Evolutionary conservation across 352 stramenopile species (phyloP), one percentile per base, ranked within the genome.

Genomic region (Thalassiosira exigua): DNA sequence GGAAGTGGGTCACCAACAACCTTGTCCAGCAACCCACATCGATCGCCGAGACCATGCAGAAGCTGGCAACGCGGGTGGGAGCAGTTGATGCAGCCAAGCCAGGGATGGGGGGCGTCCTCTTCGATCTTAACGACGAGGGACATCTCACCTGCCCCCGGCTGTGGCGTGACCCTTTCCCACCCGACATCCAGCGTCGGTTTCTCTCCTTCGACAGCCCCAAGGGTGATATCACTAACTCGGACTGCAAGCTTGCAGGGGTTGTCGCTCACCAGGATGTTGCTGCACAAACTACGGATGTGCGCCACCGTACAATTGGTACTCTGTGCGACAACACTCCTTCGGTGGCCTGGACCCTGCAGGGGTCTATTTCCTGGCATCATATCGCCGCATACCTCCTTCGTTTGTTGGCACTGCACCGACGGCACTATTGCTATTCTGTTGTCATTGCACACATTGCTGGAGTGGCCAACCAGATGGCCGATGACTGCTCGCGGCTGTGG

Each of bases 171-270:
- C n/a, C n/a, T n/a, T n/a, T n/a, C n/a, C n/a, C n/a, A n/a, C n/a
- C n/a, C n/a, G n/a, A n/a, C n/a, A n/a, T n/a, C n/a, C n/a, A n/a
- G n/a, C n/a, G n/a, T n/a, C n/a, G n/a, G n/a, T n/a, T n/a, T n/a
- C n/a, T n/a, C n/a, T n/a, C n/a, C n/a, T n/a, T n/a, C n/a, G n/a
- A n/a, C n/a, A n/a, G n/a, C n/a, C n/a, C n/a, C n/a, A n/a, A n/a
- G n/a, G n/a, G n/a, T n/a, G n/a, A n/a, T n/a, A n/a, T n/a, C n/a
- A n/a, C n/a, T n/a, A 87, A 80, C 32, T 76, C 50, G 12, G 80
- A 82, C 14, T 27, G 84, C 0, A 69, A 87, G 36, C 48, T 87
- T 0, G 75, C 70, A 12, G 69, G 41, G 12, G 75, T 30, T 0
- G 9, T 87, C 0, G 36, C 44, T 11, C 75, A 84, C 4, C 41